A percentile compares a stretch with the other conserved stretches of the same genome.
Evolutionary conservation across 805 yeast genomes (phyloP).

Genomic region (Starmerella geochares): DNA sequence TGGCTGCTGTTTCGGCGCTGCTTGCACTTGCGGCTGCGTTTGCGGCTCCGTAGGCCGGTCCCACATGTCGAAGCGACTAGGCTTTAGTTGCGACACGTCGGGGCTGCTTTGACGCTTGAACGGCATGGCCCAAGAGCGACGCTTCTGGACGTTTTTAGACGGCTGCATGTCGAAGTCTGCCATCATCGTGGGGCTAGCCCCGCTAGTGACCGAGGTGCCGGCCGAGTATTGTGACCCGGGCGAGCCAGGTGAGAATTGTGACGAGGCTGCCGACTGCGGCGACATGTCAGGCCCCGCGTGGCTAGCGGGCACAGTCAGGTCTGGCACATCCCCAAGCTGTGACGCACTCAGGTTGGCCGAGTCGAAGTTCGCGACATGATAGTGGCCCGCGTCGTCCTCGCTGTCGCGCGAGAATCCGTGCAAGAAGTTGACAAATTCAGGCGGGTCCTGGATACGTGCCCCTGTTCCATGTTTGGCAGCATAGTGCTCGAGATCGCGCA

Average conservation of each 20-base stretch:
- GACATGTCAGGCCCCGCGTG: not conserved
- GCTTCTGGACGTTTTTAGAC: conserved; percentile 15
- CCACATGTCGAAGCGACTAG: not conserved
- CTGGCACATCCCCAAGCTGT: conserved; percentile 9
- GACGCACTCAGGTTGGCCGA: not conserved
- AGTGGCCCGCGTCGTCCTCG: conserved; percentile 24
- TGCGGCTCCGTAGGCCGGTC: not conserved
- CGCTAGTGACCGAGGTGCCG: conserved; percentile 7
- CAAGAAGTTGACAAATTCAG: conserved; percentile 53
- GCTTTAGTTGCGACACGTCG: conserved; percentile 24
- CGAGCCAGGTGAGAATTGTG: conserved; percentile 5
- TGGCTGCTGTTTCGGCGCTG: not conserved
- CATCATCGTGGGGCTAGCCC: conserved; percentile 4
- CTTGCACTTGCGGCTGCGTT: not conserved
- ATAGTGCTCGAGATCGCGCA: conserved; percentile 47
- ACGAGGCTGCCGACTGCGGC: conserved; percentile 4
- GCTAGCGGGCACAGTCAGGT: not conserved
- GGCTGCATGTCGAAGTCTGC: not conserved
- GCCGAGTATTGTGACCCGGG: conserved; percentile 7
- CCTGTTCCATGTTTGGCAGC: conserved; percentile 55
- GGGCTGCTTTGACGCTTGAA: conserved; percentile 34
- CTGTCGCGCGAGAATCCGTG: conserved; percentile 35
- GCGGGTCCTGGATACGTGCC: conserved; percentile 45
- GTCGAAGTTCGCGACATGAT: conserved; percentile 32
- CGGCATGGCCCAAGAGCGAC: conserved; percentile 38